Evolutionary conservation across 352 stramenopile species (phyloP).

Genomic region (Phytophthora multivora): DNA sequence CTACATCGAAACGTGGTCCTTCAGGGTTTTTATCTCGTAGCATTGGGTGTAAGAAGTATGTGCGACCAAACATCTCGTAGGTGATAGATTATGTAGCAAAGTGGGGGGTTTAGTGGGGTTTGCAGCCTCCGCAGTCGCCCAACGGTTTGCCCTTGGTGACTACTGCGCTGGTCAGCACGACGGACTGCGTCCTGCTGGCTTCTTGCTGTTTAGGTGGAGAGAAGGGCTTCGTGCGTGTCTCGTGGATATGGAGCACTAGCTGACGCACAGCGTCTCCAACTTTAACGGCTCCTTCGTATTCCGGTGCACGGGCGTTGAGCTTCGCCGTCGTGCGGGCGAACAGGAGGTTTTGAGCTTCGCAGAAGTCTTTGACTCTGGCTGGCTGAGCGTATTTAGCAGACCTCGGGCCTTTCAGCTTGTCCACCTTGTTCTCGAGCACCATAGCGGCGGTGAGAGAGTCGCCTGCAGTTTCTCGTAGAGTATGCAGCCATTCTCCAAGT

Average conservation of each 20-base stretch:
- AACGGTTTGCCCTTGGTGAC: constrained; percentile 3
- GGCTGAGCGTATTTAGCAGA: constrained; percentile 47
- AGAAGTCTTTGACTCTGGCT: constrained; percentile 55
- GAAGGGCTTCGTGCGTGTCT: constrained; percentile 1
- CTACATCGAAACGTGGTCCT: constrained; percentile 73
- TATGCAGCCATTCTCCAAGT: constrained; percentile 89
- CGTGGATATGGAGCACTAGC: constrained; percentile 70
- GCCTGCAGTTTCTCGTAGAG: constrained; percentile 83
- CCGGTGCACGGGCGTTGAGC: constrained; percentile 53
- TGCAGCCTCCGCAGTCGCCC: constrained; percentile 28
- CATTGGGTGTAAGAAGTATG: constrained; percentile 90
- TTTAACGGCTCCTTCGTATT: constrained; percentile 59
- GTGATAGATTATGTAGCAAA: not conserved
- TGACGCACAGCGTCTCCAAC: constrained; percentile 58
- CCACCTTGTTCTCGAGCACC: constrained; percentile 93
- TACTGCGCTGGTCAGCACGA: constrained; percentile 16
- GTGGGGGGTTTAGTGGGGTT: constrained; percentile 1
- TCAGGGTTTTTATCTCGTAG: constrained; percentile 90
- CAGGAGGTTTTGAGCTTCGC: constrained; percentile 55
- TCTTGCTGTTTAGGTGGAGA: constrained; percentile 3
- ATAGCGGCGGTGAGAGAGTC: constrained; percentile 86
- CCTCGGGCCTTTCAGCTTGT: constrained; percentile 47
- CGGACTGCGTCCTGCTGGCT: constrained; percentile 2
- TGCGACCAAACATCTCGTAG: constrained; percentile 64
- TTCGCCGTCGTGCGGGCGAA: constrained; percentile 74